Base-by-base conservation (phyloP, 331 rosid species). In the Arachis monticola region DNA sequence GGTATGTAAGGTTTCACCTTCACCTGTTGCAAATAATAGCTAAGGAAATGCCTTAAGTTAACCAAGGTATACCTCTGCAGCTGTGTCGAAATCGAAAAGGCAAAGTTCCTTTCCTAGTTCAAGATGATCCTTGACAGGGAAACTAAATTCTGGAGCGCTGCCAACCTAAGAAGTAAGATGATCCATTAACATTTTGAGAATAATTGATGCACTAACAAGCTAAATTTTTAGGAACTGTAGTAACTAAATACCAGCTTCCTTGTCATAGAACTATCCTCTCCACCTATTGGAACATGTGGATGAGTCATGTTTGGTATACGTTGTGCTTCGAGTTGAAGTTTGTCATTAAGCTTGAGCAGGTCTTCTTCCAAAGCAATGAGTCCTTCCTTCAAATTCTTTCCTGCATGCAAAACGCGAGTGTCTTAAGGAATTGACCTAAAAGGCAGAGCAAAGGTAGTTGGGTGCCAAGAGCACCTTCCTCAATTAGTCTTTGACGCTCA, bases 81-180 rank as follows among this genome's bases (percentile, higher is more conserved):
- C 99, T 35, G 99, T 92, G 76, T 92, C 97, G 77, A 94, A 94
- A 73, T 94, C 96, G 65, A 94, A 85, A 73, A 94, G 93, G 88
- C 90, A 91, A 60, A 90, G 88, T 32, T 84, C 95, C 76, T 91
- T 91, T 77, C 99, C 99, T 8, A 94, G 88, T 84, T 90, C 93
- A 52, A 91, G 88, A 79, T 94, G 99, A 90, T 94, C 97, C 82
- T 87, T 94, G 72, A 81, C 79, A 62, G 89, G 88, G 83, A 94
- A 94, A 80, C 80, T 69, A 81, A 94, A 90, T 58, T 85, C 72
- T 4, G 82, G 85, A 7, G 89, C 75, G 80, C 77, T 86, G 30
- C 96, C 90, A 44, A 85, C 93, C 99, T 94, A 75, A 78, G 79
- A 83, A 78, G 56, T 63, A 30, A 67, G 30, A 77, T 5, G 51